A percentile compares a stretch with the other conserved stretches of the same genome.
These are phyloP conservation scores for Rhizophagus prolifer DNA, from an alignment of 192 early-diverging fungal genomes.

Conservation along the genomic window DNA sequence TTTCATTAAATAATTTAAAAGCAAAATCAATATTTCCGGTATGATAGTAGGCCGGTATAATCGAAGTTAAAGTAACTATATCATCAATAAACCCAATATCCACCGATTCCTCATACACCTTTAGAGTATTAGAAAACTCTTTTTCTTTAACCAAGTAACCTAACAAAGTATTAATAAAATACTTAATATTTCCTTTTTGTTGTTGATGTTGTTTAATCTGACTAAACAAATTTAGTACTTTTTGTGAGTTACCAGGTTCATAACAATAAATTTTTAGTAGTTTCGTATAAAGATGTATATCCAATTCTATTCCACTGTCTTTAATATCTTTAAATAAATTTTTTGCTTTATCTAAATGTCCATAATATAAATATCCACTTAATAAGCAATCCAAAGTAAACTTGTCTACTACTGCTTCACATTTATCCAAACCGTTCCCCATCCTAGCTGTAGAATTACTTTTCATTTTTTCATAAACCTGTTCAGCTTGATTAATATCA, in stretches of 20 bases:
- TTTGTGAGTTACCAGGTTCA: not conserved
- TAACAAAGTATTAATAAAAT: not conserved
- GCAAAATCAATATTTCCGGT: not conserved
- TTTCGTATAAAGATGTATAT: not conserved
- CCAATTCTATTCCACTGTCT: not conserved
- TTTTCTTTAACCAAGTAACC: not conserved
- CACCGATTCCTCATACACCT: not conserved
- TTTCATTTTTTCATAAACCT: not conserved
- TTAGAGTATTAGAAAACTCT: not conserved
- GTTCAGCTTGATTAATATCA: not conserved
- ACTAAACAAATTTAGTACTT: not conserved
- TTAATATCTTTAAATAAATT: not conserved
- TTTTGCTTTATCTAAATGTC: not conserved
- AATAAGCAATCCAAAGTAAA: constrained; percentile 2
- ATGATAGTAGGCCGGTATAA: not conserved
- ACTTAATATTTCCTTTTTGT: not conserved
- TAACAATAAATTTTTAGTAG: not conserved
- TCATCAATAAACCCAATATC: not conserved
- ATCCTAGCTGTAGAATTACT: not conserved
- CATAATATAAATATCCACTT: not conserved
- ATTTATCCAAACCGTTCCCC: too few relatives aligned
- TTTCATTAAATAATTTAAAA: not conserved
- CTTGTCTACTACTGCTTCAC: not conserved
- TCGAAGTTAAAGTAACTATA: not conserved
- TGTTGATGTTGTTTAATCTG: not conserved